Evolutionary conservation across 108 stramenopile genomes (phyloP).

Genomic region (Stephanodiscus triporus): DNA sequence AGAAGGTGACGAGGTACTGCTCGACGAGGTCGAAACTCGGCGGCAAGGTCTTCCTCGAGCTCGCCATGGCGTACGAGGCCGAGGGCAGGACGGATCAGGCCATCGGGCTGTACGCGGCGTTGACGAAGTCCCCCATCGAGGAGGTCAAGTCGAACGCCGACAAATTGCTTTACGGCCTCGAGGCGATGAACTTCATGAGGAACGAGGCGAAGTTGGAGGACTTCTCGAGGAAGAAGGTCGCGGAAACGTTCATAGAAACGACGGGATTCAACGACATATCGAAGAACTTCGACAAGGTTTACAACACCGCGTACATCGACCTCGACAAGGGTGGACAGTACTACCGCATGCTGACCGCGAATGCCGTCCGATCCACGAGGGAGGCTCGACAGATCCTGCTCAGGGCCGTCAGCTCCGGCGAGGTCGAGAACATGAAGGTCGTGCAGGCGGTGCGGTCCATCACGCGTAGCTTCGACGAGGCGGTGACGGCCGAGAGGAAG

Average conservation of each 20-base stretch:
- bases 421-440: slow-evolving; percentile 62
- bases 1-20: slow-evolving; percentile 87
- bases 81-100: slow-evolving; percentile 78
- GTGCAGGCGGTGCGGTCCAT: slow-evolving; percentile 77
- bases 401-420: slow-evolving; percentile 67
- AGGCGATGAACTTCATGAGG: slow-evolving; percentile 87
- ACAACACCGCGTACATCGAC: slow-evolving; percentile 86
- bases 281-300: slow-evolving; percentile 82
- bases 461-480: slow-evolving; percentile 68
- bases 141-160: slow-evolving; percentile 82
- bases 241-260: slow-evolving; percentile 84
- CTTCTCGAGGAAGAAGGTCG: slow-evolving; percentile 64
- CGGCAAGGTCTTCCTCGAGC: slow-evolving; percentile 79
- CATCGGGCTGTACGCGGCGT: slow-evolving; percentile 59
- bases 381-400: slow-evolving; percentile 88
- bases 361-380: slow-evolving; percentile 77
- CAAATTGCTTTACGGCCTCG: slow-evolving; percentile 74
- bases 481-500: slow-evolving; percentile 54
- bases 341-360: slow-evolving; percentile 83
- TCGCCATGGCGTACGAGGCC: slow-evolving; percentile 92
- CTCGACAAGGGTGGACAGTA: slow-evolving; percentile 62
- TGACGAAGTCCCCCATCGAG: slow-evolving; percentile 78
- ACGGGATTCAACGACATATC: slow-evolving; percentile 74
- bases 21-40: slow-evolving; percentile 79
- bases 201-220: slow-evolving; percentile 62